Evolutionary conservation across 2,329 filamentous ascomycete species (phyloP).

Genomic region (Cercospora sojina): DNA sequence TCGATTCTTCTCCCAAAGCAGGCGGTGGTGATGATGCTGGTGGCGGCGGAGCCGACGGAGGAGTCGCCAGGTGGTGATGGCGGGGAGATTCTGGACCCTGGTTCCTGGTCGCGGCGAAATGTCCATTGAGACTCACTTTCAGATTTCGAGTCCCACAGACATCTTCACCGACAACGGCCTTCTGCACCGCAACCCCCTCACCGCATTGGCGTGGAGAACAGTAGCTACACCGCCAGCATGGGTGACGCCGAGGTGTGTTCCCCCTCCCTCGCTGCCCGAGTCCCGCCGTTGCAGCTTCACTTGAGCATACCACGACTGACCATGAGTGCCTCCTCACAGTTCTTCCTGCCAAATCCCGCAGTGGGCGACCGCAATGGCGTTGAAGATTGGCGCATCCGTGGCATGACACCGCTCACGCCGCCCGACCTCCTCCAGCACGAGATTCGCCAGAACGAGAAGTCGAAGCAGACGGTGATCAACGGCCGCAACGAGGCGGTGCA

Average conservation of each 20-base stretch:
- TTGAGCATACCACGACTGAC: neutral
- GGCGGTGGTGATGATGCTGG: neutral
- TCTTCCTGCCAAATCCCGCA: slow-evolving; percentile 52
- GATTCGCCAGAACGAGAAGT: slow-evolving; percentile 60
- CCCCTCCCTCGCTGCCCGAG: neutral
- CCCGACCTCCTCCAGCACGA: slow-evolving; percentile 95
- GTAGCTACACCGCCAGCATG: neutral
- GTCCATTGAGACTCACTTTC: neutral
- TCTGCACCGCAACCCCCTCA: neutral
- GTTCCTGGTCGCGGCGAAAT: neutral
- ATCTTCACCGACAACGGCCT: neutral
- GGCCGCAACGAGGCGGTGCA: slow-evolving; percentile 61
- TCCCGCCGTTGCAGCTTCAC: neutral
- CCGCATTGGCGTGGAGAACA: neutral
- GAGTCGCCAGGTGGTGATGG: neutral
- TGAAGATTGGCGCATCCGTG: slow-evolving; percentile 61
- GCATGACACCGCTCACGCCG: slow-evolving; percentile 69
- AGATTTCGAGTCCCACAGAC: neutral
- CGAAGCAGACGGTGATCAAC: slow-evolving; percentile 56
- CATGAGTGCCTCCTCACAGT: slow-evolving; percentile 37
- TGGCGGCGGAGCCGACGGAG: neutral
- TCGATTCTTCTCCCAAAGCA: neutral
- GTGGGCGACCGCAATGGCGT: slow-evolving; percentile 51
- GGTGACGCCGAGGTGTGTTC: neutral
- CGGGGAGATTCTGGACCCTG: neutral